These are phyloP conservation scores for Phialophora expanda DNA, from an alignment of 2,329 filamentous ascomycete species.

Conservation along the genomic window DNA sequence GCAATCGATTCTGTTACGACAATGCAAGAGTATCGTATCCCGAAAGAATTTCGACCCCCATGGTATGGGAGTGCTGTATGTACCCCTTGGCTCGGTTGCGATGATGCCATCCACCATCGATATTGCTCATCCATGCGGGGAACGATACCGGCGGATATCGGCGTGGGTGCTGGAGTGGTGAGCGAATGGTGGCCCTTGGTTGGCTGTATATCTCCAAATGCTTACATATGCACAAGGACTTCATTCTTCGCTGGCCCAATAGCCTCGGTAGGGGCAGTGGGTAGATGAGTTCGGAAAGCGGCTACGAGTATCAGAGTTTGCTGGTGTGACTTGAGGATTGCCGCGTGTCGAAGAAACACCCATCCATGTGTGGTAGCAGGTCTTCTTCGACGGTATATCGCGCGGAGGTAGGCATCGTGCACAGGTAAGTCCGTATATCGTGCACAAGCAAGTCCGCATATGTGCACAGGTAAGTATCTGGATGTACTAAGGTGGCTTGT, in stretches of 20 bases:
- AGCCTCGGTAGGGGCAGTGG: background rate
- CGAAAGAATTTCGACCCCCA: background rate
- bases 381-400: background rate
- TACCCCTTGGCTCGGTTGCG: background rate
- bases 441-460: too few relatives aligned
- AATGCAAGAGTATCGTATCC: background rate
- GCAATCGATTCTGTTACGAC: background rate
- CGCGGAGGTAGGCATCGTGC: background rate
- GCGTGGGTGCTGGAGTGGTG: constrained; percentile 1
- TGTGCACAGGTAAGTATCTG: too few relatives aligned
- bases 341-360: background rate
- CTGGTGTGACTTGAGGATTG: background rate
- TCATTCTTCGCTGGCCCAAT: background rate
- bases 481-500: background rate
- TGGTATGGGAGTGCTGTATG: background rate
- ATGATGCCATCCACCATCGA: constrained; percentile 18
- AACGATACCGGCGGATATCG: background rate
- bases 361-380: background rate
- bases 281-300: background rate
- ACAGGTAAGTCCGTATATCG: too few relatives aligned
- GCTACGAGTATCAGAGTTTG: background rate
- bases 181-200: background rate
- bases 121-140: constrained; percentile 22
- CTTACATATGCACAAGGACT: constrained; percentile 8
- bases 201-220: constrained; percentile 17